Base-by-base conservation (phyloP, 164 flowering plant species). In the Santalum album region DNA sequence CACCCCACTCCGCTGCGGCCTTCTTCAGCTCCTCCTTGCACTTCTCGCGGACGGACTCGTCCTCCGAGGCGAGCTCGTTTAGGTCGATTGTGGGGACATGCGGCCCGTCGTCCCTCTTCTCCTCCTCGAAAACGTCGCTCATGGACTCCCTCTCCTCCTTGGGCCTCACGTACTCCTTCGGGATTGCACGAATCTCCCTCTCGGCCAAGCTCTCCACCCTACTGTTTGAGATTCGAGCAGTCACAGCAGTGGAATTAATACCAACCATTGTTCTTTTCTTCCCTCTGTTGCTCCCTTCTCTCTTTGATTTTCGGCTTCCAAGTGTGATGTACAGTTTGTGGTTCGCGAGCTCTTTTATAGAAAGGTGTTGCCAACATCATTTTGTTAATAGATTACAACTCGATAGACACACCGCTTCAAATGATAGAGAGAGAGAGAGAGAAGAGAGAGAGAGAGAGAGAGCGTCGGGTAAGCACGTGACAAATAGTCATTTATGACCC, bases 1-100 rank as follows among this genome's bases (percentile, higher is more conserved):
- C 84, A 1, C 90, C 96, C 96, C 96, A 92, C 6, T 84, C 87
- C 26, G 14, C 55, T 0, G 96, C 84, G 0, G 91, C 98, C 55
- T 58, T 71, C 71, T 66, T 79, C 54, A 86, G 50, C 65, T 75
- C 80, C 56, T 77, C 76, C 26, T 62, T 46, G 58, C 81, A 77
- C 55, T 51, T 72, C 47, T 58, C 69, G 7, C 82, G 65, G 5
- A 55, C 74, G 2, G 15, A 45, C 25, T 62, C 19, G 59, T 91
- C 84, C 24, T 68, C 81, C 0, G 88, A 86, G 9, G 62, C 59
- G 3, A 91, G 64, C 15, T 58, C 76, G 20, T 51, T 61, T 6
- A 88, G 23, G 54, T 91, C 90, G 12, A 91, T 73, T 2, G 78
- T 70, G 0, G 98, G 98, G 9, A 88, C 70, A 32, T 84, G 90